Conservation (phyloP, 768 basidiomycete genomes). For the Leccinellum albellum region DNA sequence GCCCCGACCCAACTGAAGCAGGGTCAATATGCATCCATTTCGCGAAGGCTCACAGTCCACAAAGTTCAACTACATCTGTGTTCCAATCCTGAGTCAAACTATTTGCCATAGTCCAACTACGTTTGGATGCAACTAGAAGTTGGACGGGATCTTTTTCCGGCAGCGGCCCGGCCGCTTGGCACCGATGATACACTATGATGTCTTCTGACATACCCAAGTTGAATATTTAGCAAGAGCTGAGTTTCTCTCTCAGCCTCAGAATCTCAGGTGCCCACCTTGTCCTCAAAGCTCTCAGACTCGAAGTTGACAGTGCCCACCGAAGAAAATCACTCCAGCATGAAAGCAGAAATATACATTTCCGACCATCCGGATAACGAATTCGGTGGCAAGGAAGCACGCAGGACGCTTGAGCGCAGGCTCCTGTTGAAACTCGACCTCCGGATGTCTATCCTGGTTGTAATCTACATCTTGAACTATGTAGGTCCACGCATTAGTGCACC, state of each 20-base stretch:
- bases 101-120: no score
- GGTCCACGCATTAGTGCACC: not conserved
- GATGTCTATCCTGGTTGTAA: slow-evolving; percentile 48
- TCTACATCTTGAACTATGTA: slow-evolving; percentile 38
- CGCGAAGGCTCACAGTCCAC: no score
- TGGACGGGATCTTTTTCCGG: no score
- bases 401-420: slow-evolving; percentile 48
- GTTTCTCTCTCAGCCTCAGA: not conserved
- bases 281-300: not conserved
- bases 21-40: no score
- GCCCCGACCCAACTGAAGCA: no score
- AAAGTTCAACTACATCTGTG: no score
- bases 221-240: not conserved
- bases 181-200: no score
- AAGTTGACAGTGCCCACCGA: not conserved
- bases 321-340: not conserved
- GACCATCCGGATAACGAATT: slow-evolving; percentile 41
- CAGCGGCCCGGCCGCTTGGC: no score
- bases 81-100: no score
- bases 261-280: not conserved
- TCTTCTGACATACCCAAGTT: no score
- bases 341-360: not conserved
- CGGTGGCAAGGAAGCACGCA: slow-evolving; percentile 44
- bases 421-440: slow-evolving; percentile 53
- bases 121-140: no score